phyloP scores from a whole-genome alignment of 2,329 filamentous ascomycete species.

The Aspergillus latus region DNA sequence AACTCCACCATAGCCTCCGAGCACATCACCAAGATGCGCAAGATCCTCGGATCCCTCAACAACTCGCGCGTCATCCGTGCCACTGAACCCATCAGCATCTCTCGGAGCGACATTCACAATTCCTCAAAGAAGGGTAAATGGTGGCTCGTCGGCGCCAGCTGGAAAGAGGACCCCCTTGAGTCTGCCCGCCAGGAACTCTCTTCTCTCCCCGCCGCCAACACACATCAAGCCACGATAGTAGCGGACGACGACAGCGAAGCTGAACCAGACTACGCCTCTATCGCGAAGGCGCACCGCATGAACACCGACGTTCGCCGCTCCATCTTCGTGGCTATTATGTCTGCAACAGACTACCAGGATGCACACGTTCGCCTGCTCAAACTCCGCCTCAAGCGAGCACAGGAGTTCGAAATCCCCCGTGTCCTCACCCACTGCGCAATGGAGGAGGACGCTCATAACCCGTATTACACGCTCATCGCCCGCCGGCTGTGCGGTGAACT shows the following conservation, averaged over 20 bases:
- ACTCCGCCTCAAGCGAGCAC: conserved; percentile 78
- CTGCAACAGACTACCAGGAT: conserved; percentile 78
- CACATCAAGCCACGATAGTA: conserved; percentile 15
- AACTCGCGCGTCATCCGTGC: conserved; percentile 63
- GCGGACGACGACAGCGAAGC: conserved; percentile 33
- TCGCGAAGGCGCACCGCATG: conserved; percentile 81
- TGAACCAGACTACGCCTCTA: conserved; percentile 64
- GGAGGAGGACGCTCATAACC: conserved; percentile 81
- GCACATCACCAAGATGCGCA: conserved; percentile 85
- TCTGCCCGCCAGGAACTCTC: conserved; percentile 36
- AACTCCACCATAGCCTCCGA: conserved; percentile 74
- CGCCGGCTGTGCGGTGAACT: conserved; percentile 66
- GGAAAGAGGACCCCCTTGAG: conserved; percentile 53
- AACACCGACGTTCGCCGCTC: conserved; percentile 81
- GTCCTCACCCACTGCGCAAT: conserved; percentile 86
- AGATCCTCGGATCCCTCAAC: conserved; percentile 77
- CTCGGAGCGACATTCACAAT: conserved; percentile 76
- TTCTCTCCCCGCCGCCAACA: conserved; percentile 14
- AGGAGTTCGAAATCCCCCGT: conserved; percentile 81
- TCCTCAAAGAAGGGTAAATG: conserved; percentile 89
- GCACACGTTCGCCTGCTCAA: conserved; percentile 77
- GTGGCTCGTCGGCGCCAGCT: conserved; percentile 98
- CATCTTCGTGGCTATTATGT: conserved; percentile 92
- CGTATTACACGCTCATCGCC: conserved; percentile 87
- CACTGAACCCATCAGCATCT: conserved; percentile 77